These are phyloP conservation scores for Zygotorulaspora chibaensis DNA, from an alignment of 805 yeast genomes.

Conservation along the genomic window DNA sequence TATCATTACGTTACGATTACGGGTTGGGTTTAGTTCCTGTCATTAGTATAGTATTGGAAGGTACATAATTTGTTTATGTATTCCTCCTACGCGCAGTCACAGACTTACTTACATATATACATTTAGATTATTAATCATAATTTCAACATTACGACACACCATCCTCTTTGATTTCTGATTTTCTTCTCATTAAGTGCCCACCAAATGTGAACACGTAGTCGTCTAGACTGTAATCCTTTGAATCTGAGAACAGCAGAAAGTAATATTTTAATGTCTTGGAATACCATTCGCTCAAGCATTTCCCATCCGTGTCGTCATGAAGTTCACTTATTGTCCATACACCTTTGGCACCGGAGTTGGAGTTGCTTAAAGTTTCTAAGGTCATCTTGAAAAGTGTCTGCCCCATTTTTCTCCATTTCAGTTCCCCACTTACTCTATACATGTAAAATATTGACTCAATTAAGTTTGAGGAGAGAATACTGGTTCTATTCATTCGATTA, in stretches of 20 bases:
- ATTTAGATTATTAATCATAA: slow-evolving; percentile 10
- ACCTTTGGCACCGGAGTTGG: slow-evolving; percentile 38
- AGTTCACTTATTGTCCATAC: slow-evolving; percentile 37
- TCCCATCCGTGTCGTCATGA: slow-evolving; percentile 30
- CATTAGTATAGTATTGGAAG: not conserved
- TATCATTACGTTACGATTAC: slow-evolving; percentile 1
- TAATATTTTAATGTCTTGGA: slow-evolving; percentile 58
- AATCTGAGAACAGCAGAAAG: slow-evolving; percentile 46
- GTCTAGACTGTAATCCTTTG: slow-evolving; percentile 42
- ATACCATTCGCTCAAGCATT: slow-evolving; percentile 49
- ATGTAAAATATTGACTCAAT: slow-evolving; percentile 57
- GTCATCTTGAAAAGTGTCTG: slow-evolving; percentile 44
- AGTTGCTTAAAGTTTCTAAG: slow-evolving; percentile 28
- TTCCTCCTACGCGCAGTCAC: slow-evolving; percentile 4
- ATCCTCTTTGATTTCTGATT: not conserved
- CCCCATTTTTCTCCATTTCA: slow-evolving; percentile 53
- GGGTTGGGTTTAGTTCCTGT: slow-evolving; percentile 9
- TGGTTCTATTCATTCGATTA: slow-evolving; percentile 36
- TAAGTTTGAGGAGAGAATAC: slow-evolving; percentile 55
- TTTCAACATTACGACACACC: slow-evolving; percentile 11
- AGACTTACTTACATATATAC: slow-evolving; percentile 6
- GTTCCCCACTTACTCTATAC: slow-evolving; percentile 58
- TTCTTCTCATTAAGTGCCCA: slow-evolving; percentile 51
- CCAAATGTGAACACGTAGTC: slow-evolving; percentile 57
- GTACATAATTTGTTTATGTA: slow-evolving; percentile 4